Conservation (phyloP, 2,329 filamentous ascomycete genomes). For the Incumbomyces delicatus region DNA sequence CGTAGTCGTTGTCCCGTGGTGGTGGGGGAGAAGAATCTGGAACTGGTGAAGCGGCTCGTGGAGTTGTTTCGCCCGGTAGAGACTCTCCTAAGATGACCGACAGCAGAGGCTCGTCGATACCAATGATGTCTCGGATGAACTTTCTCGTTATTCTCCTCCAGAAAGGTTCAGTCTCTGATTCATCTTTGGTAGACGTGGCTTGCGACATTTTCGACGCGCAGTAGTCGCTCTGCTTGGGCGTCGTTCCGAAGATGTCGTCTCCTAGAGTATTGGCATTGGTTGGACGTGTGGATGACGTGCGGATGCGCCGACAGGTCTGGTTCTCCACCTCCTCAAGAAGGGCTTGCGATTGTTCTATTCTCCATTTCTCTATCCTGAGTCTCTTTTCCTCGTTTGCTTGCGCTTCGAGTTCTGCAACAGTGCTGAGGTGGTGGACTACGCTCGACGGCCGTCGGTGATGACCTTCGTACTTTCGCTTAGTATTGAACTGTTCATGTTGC, state of each 20-base stretch:
- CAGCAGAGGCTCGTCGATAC: conserved; percentile 76
- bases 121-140: conserved; percentile 80
- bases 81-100: conserved; percentile 80
- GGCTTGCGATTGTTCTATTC: conserved; percentile 77
- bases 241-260: conserved; percentile 18
- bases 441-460: conserved; percentile 44
- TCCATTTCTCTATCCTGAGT: conserved; percentile 82
- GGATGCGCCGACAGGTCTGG: conserved; percentile 63
- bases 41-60: conserved; percentile 18
- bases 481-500: conserved; percentile 79
- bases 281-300: conserved; percentile 17
- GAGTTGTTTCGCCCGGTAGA: conserved; percentile 42
- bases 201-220: conserved; percentile 7
- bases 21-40: conserved; percentile 12
- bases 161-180: conserved; percentile 52
- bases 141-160: conserved; percentile 74
- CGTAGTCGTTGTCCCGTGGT: conserved; percentile 13
- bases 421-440: conserved; percentile 47
- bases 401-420: conserved; percentile 47
- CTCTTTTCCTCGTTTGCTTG: conserved; percentile 63
- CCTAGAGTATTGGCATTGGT: conserved; percentile 8
- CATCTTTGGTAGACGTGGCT: conserved; percentile 19
- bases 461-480: conserved; percentile 47
- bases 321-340: conserved; percentile 81
- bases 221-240: conserved; percentile 20